phyloP scores from a whole-genome alignment of 768 basidiomycete species.

The Suillus clintonianus region DNA sequence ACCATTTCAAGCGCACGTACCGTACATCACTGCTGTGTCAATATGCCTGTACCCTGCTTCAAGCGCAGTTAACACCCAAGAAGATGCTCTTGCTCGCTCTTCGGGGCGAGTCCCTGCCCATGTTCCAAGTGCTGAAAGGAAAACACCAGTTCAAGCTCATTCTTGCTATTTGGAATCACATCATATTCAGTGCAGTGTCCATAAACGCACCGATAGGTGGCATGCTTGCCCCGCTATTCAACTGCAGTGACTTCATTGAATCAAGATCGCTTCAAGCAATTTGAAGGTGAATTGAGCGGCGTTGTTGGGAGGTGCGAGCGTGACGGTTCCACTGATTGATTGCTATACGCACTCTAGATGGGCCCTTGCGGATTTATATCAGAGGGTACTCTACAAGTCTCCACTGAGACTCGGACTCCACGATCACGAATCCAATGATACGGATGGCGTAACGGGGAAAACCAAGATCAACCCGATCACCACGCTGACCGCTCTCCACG shows the following conservation, averaged over 20 bases:
- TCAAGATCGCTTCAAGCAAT: not conserved
- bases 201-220: slow-evolving; percentile 28
- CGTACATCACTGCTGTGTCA: slow-evolving; percentile 41
- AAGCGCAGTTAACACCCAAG: slow-evolving; percentile 3
- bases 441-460: not conserved
- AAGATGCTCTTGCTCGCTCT: slow-evolving; percentile 1
- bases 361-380: no score
- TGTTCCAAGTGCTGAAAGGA: slow-evolving; percentile 4
- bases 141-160: not conserved
- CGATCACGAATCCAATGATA: no score
- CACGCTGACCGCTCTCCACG: not conserved
- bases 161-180: not conserved
- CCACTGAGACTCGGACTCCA: no score
- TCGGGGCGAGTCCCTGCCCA: not conserved
- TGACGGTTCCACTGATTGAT: no score
- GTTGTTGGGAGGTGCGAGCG: not conserved
- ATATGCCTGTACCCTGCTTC: slow-evolving; percentile 45
- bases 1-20: slow-evolving; percentile 21
- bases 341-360: no score
- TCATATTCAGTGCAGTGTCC: slow-evolving; percentile 19
- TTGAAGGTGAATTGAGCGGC: not conserved
- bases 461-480: not conserved
- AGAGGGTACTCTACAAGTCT: no score
- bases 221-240: slow-evolving; percentile 28
- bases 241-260: slow-evolving; percentile 11